Base-by-base conservation (phyloP, 192 early-diverging fungal genomes). In the Mortierella alpina region DNA sequence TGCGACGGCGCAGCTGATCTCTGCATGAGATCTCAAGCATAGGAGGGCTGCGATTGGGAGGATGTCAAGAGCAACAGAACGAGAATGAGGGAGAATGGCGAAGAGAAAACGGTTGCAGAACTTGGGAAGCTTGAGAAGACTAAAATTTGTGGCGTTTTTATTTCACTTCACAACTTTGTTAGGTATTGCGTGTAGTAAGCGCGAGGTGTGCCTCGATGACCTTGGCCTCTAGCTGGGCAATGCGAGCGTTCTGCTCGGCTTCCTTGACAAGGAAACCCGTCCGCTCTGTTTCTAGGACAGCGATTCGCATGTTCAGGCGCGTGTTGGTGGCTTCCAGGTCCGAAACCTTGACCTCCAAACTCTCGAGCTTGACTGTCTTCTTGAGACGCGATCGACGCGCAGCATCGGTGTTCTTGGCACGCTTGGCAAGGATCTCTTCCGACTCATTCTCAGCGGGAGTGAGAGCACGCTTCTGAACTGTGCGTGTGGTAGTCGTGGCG, bases 401-500 rank as follows among this genome's bases (percentile, higher is more conserved):
- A 4, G 91, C 88, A 73, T 92, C 90, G 9, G 91, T 92, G 72
- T 92, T 86, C 82, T 86, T 84, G 61, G 65, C 73, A 47, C 83
- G 67, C 57, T 76, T 84, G 47, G 68, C 68, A 8, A 76, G 47
- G 6, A 71, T 31, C 39, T 78, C 75, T 6, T 78, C 75, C 1
- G 75, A 55, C 41, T 70, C 63, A 14, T 70, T 68, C 51, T 51
- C 57, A 9, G 49, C 67, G 20, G 51, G 22, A 44, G 55, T 12
- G 42, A 42, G 61, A n/a, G 66, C 15, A 15, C 61, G 66, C 66
- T 69, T 76, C 31, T 31, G 31, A 31, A 31, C 31, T 31, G 31
- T 31, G 31, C 31, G 31, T 31, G 31, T 31, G 31, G 31, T 31
- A 31, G 31, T 31, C 31, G 31, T 31, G 31, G 3, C 31, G 31